Evolutionary conservation across 2,329 filamentous ascomycete species (phyloP), one percentile per base, ranked within the genome.

Genomic region (Xylaria sp.): DNA sequence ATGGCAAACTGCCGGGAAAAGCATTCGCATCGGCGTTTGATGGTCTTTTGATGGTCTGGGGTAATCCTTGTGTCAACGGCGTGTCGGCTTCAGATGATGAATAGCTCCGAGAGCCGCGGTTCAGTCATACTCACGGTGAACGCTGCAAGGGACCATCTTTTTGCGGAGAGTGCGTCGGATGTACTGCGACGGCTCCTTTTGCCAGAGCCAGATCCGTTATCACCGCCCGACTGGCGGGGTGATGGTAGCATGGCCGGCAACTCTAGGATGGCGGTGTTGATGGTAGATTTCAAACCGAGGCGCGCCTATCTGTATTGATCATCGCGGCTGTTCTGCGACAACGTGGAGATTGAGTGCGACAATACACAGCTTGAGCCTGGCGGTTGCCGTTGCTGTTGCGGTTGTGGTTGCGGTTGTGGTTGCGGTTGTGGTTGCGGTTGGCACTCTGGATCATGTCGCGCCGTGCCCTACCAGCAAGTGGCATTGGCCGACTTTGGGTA

Each of bases 161-260:
- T 59, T 2, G 25, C 37, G 9, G 58, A 54, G 15, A 54, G 15
- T 37, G 57, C 33, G 15, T 65, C 62, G 23, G 51, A 55, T 21
- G 52, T 54, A 27, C 60, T 63, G 17, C 49, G 63, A 11, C 58
- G 60, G n/a, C 17, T 58, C 27, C 33, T 53, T 55, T 43, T 64
- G 4, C 49, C 40, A 5, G 48, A n/a, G 19, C 46, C 38, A 11
- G 46, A 41, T 9, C 48, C 27, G 31, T 35, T 31, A 7, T 51
- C 54, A 13, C 43, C 29, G n/a, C 35, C 19, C 4, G 48, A 17
- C 44, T 49, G 57, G 9, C 25, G 53, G 52, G 53, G 33, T 11
- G 52, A 48, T n/a, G 46, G 52, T 13, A 43, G 10, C 60, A 63
- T 63, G 43, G 37, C 55, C 8, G 44, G 46, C 23, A 37, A n/a